phyloP scores from a whole-genome alignment of 768 basidiomycete genomes.

The Russula olivacea region DNA sequence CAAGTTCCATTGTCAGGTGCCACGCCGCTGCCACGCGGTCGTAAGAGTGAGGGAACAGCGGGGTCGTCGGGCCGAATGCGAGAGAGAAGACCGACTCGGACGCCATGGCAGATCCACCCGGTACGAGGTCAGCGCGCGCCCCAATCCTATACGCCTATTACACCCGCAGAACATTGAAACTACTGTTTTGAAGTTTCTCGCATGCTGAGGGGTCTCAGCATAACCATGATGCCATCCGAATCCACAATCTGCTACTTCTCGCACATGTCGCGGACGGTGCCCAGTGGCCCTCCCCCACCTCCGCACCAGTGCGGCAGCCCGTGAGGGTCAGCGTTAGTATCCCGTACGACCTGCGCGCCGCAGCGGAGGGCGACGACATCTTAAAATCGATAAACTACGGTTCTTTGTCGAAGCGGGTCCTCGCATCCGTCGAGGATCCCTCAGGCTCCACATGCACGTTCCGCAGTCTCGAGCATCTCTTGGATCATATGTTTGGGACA shows the following conservation, averaged over 20 bases:
- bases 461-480: constrained; percentile 43
- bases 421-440: constrained; percentile 26
- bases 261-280: constrained; percentile 40
- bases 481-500: constrained; percentile 36
- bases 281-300: constrained; percentile 39
- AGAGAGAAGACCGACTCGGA: background rate
- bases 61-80: background rate
- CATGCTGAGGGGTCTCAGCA: background rate
- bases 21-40: background rate
- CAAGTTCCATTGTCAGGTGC: constrained; percentile 29
- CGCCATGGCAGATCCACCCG: background rate
- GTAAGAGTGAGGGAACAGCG: background rate
- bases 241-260: constrained; percentile 45
- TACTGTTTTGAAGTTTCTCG: background rate
- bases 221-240: constrained; percentile 35
- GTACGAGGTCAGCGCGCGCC: constrained; percentile 5
- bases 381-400: constrained; percentile 62
- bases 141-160: background rate
- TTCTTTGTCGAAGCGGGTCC: constrained; percentile 35
- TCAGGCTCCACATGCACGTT: constrained; percentile 27
- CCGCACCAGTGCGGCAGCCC: constrained; percentile 41
- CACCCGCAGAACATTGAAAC: background rate
- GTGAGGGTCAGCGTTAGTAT: constrained; percentile 49
- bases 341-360: constrained; percentile 42
- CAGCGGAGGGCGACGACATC: constrained; percentile 51